These are phyloP conservation scores for Sugiyamaella japonica DNA, from an alignment of 1,139 yeast species.

Conservation along the genomic window DNA sequence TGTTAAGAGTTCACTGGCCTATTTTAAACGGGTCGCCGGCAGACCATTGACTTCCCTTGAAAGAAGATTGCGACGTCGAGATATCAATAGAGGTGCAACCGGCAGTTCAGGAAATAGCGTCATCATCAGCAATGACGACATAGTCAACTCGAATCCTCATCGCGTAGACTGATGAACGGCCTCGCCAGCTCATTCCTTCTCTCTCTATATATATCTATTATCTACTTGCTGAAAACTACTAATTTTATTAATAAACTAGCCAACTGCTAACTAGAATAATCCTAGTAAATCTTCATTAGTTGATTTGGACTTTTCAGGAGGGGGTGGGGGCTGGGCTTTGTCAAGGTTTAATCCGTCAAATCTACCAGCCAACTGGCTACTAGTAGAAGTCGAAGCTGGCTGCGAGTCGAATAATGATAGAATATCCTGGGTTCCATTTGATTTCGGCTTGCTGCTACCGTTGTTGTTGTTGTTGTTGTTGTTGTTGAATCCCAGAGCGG, in stretches of 20 bases:
- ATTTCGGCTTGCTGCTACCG: conserved; percentile 26
- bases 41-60: background rate
- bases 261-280: conserved; percentile 45
- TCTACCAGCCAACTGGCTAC: conserved; percentile 27
- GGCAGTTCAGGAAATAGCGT: background rate
- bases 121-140: background rate
- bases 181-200: background rate
- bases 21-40: background rate
- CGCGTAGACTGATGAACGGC: background rate
- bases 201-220: background rate
- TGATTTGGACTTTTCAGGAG: conserved; percentile 25
- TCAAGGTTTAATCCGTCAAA: conserved; percentile 32
- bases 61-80: background rate
- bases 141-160: background rate
- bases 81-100: background rate
- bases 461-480: conserved; percentile 23
- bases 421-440: conserved; percentile 34
- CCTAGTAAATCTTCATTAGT: conserved; percentile 57
- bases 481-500: conserved; percentile 3
- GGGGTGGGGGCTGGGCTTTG: conserved; percentile 25
- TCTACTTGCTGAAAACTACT: background rate
- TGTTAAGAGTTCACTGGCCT: conserved; percentile 1
- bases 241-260: background rate
- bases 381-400: conserved; percentile 33
- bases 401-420: conserved; percentile 35